Conservation (phyloP, 2,329 filamentous ascomycete species). For the Amphichorda felina region DNA sequence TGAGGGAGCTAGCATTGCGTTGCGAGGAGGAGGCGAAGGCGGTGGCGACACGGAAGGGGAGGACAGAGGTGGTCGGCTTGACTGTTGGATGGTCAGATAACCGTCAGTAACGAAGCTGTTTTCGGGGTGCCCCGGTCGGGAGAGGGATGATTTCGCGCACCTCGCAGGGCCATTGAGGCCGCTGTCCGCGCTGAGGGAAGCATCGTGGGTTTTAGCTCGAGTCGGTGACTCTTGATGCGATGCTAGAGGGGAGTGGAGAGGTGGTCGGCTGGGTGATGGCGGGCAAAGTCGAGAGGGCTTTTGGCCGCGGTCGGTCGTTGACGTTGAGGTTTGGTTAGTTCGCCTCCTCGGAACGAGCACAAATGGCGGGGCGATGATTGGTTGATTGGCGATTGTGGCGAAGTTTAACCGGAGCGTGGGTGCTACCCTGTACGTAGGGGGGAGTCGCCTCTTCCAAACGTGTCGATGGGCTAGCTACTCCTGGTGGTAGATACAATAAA, state of each 20-base stretch:
- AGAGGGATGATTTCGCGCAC: constrained; percentile 17
- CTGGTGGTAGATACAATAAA: too few species aligned
- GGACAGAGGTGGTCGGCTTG: constrained; percentile 51
- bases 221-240: neutral
- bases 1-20: constrained; percentile 47
- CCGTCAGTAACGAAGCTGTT: constrained; percentile 3
- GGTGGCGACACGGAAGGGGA: constrained; percentile 51
- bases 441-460: too few species aligned
- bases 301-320: constrained; percentile 4
- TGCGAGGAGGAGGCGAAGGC: constrained; percentile 52
- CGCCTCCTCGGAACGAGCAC: constrained; percentile 11
- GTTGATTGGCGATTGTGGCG: constrained; percentile 9
- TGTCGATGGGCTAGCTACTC: too few species aligned
- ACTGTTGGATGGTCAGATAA: constrained; percentile 36
- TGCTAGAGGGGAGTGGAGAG: constrained; percentile 5
- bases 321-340: constrained; percentile 15
- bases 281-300: constrained; percentile 7
- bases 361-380: constrained; percentile 19
- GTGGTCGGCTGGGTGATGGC: constrained; percentile 5
- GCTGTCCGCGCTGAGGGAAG: constrained; percentile 36
- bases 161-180: constrained; percentile 39
- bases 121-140: neutral
- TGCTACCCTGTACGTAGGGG: neutral
- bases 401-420: constrained; percentile 15
- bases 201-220: constrained; percentile 21